A percentile compares a stretch with the other conserved stretches of the same genome.
Evolutionary conservation across 2,329 filamentous ascomycete species (phyloP).

Genomic region (Corinectria fuckeliana): DNA sequence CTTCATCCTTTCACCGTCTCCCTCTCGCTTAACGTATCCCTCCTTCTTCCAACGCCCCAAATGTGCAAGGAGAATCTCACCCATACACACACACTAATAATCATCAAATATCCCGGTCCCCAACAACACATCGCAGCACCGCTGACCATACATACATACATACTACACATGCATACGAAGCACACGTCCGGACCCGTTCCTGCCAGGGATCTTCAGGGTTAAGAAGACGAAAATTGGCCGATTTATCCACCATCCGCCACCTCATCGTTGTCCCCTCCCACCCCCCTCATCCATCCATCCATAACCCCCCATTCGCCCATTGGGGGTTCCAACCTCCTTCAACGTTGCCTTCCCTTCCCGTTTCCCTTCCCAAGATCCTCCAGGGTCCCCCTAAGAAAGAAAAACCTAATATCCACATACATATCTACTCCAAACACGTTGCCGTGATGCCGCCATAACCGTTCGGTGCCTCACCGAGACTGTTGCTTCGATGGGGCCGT

Average conservation of each 20-base stretch:
- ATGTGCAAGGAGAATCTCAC: not conserved
- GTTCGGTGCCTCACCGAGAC: not conserved
- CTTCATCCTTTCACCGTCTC: not conserved
- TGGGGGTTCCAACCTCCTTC: not conserved
- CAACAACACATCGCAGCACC: not conserved
- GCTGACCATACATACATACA: not conserved
- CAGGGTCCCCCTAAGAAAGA: no score
- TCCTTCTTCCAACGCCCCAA: not conserved
- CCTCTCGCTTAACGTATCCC: not conserved
- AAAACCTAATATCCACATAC: no score
- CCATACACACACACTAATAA: not conserved
- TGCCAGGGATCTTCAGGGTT: not conserved
- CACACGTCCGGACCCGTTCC: not conserved
- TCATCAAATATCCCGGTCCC: not conserved
- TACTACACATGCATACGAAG: no score
- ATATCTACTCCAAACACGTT: not conserved
- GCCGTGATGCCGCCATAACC: conserved; percentile 2
- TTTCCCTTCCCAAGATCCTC: not conserved
- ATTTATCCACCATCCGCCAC: not conserved
- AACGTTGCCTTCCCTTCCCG: conserved; percentile 15
- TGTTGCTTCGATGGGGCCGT: not conserved
- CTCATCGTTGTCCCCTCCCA: not conserved
- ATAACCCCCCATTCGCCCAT: not conserved
- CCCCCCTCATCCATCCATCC: not conserved
- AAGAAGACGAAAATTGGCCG: conserved; percentile 1